Conservation (phyloP, 2,329 filamentous ascomycete species). For the Penicillium sp. region DNA sequence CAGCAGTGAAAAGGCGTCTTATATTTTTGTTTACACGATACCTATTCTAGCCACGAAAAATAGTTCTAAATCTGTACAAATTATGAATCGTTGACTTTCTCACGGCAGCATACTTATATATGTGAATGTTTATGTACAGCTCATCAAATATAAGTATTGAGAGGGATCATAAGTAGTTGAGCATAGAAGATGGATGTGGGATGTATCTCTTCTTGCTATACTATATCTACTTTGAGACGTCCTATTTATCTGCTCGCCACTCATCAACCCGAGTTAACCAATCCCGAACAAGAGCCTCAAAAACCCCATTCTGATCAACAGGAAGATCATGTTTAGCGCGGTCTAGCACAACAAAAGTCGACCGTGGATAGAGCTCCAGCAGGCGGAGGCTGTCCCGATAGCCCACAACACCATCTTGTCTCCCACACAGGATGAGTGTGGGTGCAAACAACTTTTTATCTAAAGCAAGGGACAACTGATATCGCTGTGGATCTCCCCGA, state of each 20-base stretch:
- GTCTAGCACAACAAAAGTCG: constrained; percentile 24
- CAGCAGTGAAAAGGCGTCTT: too few species aligned
- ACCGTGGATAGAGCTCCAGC: constrained; percentile 25
- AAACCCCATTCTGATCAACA: constrained; percentile 24
- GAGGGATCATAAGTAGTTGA: too few species aligned
- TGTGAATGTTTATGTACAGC: too few species aligned
- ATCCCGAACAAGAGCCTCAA: constrained; percentile 26
- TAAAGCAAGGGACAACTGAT: constrained; percentile 21
- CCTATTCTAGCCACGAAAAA: too few species aligned
- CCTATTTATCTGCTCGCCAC: constrained; percentile 18
- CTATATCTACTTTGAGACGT: neutral
- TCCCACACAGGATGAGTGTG: constrained; percentile 26
- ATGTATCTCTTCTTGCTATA: too few species aligned
- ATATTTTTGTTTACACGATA: too few species aligned
- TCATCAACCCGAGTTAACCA: constrained; percentile 23
- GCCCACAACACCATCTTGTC: constrained; percentile 25
- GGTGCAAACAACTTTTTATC: constrained; percentile 24
- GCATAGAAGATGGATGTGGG: too few species aligned
- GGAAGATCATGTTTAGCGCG: constrained; percentile 25
- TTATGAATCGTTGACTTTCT: too few species aligned
- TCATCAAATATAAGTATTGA: too few species aligned
- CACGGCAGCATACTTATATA: too few species aligned
- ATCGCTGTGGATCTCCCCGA: constrained; percentile 23
- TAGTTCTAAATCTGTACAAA: too few species aligned
- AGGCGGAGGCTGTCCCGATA: constrained; percentile 28